Evolutionary conservation across 371 early-diverging fungal species (phyloP).

Genomic region (Globomyces sp.): DNA sequence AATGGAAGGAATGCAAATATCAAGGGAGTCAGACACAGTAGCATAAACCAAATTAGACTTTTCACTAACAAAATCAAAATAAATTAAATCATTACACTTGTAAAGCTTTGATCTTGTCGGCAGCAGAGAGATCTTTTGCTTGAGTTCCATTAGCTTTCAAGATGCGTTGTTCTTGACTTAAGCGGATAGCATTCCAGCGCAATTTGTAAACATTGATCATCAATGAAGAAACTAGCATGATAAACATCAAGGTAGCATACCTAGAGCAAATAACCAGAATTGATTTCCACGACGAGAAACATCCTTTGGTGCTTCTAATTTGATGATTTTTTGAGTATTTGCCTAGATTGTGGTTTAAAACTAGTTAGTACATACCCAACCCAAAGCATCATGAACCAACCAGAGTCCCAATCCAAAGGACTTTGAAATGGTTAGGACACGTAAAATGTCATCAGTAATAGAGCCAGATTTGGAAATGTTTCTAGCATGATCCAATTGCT

Average conservation of each 20-base stretch:
- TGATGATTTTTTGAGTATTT: conserved; percentile 3
- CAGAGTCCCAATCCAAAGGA: conserved; percentile 34
- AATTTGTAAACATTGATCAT: background rate
- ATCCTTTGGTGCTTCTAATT: conserved; percentile 1
- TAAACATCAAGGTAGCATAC: conserved; percentile 6
- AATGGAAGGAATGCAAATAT: conserved; percentile 39
- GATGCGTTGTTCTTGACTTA: conserved; percentile 4
- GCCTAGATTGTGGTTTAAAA: background rate
- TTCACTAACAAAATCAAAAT: conserved; percentile 24
- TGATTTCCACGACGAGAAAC: conserved; percentile 13
- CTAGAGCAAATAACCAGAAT: conserved; percentile 12
- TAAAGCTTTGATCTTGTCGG: background rate
- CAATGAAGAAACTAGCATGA: background rate
- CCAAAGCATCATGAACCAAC: conserved; percentile 36
- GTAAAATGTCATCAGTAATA: conserved; percentile 34
- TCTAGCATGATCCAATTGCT: conserved; percentile 39
- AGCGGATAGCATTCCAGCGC: conserved; percentile 4
- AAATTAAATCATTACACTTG: conserved; percentile 10
- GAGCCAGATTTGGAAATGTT: conserved; percentile 30
- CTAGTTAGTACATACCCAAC: conserved; percentile 24
- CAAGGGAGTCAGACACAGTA: conserved; percentile 40
- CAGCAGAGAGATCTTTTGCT: background rate
- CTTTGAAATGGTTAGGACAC: conserved; percentile 31
- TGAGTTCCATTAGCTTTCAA: conserved; percentile 1
- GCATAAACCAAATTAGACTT: conserved; percentile 27